These are phyloP conservation scores for Thelonectria olida DNA, from an alignment of 2,329 filamentous ascomycete species.

Conservation along the genomic window DNA sequence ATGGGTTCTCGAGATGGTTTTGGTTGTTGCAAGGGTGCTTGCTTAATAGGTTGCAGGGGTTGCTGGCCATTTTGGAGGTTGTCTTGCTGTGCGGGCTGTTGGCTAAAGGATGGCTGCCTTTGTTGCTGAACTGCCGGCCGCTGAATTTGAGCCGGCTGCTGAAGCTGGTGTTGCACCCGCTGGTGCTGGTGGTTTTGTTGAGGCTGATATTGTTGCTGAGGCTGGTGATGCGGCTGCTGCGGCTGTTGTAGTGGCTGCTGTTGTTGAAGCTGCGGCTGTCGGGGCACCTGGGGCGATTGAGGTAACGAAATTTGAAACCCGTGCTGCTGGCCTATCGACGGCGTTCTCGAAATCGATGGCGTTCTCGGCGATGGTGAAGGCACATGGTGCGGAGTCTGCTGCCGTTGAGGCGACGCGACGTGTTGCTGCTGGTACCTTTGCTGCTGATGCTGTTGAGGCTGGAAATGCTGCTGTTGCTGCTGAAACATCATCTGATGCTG, in stretches of 20 bases:
- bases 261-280: conserved; percentile 27
- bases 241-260: conserved; percentile 16
- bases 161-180: conserved; percentile 22
- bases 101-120: conserved; percentile 20
- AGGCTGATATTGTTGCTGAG: conserved; percentile 15
- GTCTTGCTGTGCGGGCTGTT: conserved; percentile 25
- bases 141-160: conserved; percentile 24
- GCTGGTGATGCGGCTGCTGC: conserved; percentile 21
- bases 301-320: conserved; percentile 31
- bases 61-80: conserved; percentile 21
- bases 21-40: conserved; percentile 28
- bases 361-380: conserved; percentile 36
- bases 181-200: conserved; percentile 16
- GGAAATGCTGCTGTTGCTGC: conserved; percentile 40
- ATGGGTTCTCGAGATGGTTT: conserved; percentile 4
- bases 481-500: conserved; percentile 42
- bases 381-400: conserved; percentile 27
- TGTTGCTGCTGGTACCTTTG: conserved; percentile 43
- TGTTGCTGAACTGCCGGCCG: conserved; percentile 17
- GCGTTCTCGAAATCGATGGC: conserved; percentile 31
- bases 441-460: conserved; percentile 46
- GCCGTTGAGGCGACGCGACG: conserved; percentile 40
- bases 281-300: conserved; percentile 20
- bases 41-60: conserved; percentile 15
- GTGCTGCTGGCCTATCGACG: conserved; percentile 34